Percentiles rank a stretch among this genome's conserved stretches.
Conservation (phyloP, 2,329 filamentous ascomycete genomes). For the Sclerotinia nivalis region DNA sequence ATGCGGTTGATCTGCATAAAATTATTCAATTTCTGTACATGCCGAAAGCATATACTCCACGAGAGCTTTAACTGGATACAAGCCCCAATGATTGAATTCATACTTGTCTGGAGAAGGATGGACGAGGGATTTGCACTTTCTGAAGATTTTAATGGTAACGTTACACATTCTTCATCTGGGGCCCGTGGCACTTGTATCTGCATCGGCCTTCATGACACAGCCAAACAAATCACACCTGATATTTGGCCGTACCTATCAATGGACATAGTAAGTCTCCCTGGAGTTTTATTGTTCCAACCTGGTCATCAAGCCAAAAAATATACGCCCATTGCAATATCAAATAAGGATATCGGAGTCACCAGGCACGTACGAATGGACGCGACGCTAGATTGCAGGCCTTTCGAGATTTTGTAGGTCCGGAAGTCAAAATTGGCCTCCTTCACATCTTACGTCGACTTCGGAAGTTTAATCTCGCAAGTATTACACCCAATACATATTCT, state of each 20-base stretch:
- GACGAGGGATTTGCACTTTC: too few relatives aligned
- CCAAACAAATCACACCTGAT: not conserved
- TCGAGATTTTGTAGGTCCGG: too few relatives aligned
- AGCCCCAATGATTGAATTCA: not conserved
- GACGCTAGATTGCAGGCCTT: too few relatives aligned
- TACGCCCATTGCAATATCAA: not conserved
- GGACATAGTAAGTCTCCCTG: not conserved
- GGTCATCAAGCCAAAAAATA: too few relatives aligned
- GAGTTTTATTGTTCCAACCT: not conserved
- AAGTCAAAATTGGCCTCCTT: too few relatives aligned
- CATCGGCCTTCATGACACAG: not conserved
- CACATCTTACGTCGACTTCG: not conserved
- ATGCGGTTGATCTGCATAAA: not conserved
- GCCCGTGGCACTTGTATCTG: not conserved
- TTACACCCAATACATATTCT: not conserved
- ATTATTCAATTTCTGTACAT: not conserved
- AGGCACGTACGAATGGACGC: not conserved
- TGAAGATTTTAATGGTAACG: not conserved
- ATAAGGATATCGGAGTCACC: not conserved
- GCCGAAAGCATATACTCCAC: not conserved
- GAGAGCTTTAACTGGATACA: not conserved
- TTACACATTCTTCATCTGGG: not conserved
- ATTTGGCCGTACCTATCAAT: not conserved
- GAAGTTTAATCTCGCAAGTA: not conserved
- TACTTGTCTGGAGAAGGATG: not conserved